Base-by-base conservation (phyloP, 805 yeast genomes). In the Saccharomycopsis sp. region DNA sequence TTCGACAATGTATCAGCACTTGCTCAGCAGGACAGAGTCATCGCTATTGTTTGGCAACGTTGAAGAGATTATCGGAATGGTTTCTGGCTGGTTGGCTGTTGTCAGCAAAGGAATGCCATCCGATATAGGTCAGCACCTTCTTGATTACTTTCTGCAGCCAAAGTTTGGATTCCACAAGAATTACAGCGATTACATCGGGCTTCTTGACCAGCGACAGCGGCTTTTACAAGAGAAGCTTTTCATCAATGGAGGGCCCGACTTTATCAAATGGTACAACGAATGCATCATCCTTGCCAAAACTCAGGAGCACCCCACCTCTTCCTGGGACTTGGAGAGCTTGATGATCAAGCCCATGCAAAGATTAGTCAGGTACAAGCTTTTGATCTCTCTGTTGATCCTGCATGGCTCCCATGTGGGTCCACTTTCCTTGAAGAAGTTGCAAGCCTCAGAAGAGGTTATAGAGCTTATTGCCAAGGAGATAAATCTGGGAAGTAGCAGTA, bases 291-390 rank as follows among this genome's bases (percentile, higher is more conserved):
- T 56, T 15, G 54, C 58, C 10, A 45, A 52, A 30, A 32, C 43
- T 8, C 38, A 32, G 7, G 26, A 47, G 22, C n/a, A n/a, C n/a
- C n/a, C n/a, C n/a, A 59, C 68, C 2, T 56, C 58, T 1, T 62
- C 65, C 1, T 61, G 68, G 65, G 58, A 66, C 18, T 50, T 67
- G 31, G 68, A 65, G 35, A 52, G 63, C 4, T 51, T 69, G 25
- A 48, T 70, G 16, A 56, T 60, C 35, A 64, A 62, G 43, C 75
- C 75, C 0, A 59, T 70, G 4, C 73, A 69, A 50, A 52, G 73
- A 25, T 45, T 71, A 23, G 51, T 60, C 25, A 63, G 63, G 46
- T 68, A 69, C 36, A 42, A 38, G 22, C 15, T 36, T n/a, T 31
- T 42, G 8, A 15, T 42, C 18, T 34, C 34, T n/a, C 37, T 34